Evolutionary conservation across 2,329 filamentous ascomycete genomes (phyloP).

Genomic region (Penicillium sp.): DNA sequence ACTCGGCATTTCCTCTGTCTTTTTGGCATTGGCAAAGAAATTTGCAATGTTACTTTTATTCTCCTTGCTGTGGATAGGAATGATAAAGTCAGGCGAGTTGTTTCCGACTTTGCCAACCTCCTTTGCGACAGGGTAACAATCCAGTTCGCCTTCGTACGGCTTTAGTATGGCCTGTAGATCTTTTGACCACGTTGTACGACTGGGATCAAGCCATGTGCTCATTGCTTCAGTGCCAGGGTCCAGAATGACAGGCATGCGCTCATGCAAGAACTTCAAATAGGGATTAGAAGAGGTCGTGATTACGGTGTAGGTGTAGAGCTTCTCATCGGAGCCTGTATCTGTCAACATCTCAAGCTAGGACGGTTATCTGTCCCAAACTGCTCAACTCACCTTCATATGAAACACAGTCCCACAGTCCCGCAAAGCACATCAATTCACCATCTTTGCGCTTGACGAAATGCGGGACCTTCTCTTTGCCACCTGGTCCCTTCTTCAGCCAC

Average conservation of each 20-base stretch:
- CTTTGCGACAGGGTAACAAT: constrained; percentile 80
- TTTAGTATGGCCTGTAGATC: constrained; percentile 76
- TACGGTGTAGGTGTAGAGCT: constrained; percentile 84
- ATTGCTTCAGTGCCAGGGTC: constrained; percentile 70
- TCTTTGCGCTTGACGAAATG: constrained; percentile 81
- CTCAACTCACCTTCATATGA: constrained; percentile 65
- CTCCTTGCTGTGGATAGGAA: constrained; percentile 77
- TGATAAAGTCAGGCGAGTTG: constrained; percentile 76
- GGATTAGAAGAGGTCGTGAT: constrained; percentile 86
- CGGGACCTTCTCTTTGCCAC: constrained; percentile 74
- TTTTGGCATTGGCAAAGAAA: constrained; percentile 69
- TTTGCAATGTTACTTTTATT: constrained; percentile 94
- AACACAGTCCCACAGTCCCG: constrained; percentile 88
- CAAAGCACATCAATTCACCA: constrained; percentile 79
- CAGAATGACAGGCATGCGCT: constrained; percentile 92
- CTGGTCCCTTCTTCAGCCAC: constrained; percentile 76
- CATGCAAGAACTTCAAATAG: constrained; percentile 81
- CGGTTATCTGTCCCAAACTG: background rate
- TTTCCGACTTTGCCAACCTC: constrained; percentile 95
- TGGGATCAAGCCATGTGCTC: constrained; percentile 74
- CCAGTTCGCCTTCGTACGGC: constrained; percentile 74
- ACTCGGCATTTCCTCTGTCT: constrained; percentile 29
- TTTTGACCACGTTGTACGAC: constrained; percentile 66
- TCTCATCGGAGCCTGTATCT: constrained; percentile 58
- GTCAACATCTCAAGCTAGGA: background rate